Percentiles rank a stretch among this genome's conserved stretches.
Evolutionary conservation across 345 rosid genomes (phyloP).

Genomic region (Jatropha curcas): DNA sequence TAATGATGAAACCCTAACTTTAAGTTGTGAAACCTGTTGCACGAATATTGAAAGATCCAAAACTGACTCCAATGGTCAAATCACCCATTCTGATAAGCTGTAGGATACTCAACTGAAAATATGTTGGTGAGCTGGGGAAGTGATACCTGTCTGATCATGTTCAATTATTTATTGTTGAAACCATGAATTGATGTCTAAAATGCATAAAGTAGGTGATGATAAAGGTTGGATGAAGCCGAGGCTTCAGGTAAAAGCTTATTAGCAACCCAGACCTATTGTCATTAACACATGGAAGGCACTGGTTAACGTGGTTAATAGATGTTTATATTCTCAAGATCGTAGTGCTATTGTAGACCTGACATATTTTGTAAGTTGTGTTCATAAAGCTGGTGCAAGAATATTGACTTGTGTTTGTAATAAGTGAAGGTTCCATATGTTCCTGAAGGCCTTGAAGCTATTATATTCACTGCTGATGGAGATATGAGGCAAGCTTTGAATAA

Average conservation of each 20-base stretch:
- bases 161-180: not conserved
- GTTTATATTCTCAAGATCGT: not conserved
- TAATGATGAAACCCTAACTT: not conserved
- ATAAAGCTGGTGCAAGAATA: not conserved
- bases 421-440: constrained; percentile 87
- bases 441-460: constrained; percentile 96
- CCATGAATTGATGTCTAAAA: not conserved
- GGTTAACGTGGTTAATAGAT: not conserved
- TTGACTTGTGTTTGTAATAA: constrained; percentile 24
- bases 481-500: constrained; percentile 99
- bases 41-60: no score
- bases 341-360: not conserved
- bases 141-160: not conserved
- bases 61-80: not conserved
- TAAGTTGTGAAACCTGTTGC: not conserved
- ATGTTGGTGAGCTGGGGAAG: constrained; percentile 7
- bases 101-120: not conserved
- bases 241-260: not conserved
- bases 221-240: not conserved
- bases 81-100: not conserved
- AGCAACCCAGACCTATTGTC: not conserved
- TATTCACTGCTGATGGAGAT: constrained; percentile 98
- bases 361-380: not conserved
- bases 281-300: not conserved
- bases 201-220: not conserved